Conservation (phyloP, 495 filamentous ascomycete genomes). For the Collariella sp. region DNA sequence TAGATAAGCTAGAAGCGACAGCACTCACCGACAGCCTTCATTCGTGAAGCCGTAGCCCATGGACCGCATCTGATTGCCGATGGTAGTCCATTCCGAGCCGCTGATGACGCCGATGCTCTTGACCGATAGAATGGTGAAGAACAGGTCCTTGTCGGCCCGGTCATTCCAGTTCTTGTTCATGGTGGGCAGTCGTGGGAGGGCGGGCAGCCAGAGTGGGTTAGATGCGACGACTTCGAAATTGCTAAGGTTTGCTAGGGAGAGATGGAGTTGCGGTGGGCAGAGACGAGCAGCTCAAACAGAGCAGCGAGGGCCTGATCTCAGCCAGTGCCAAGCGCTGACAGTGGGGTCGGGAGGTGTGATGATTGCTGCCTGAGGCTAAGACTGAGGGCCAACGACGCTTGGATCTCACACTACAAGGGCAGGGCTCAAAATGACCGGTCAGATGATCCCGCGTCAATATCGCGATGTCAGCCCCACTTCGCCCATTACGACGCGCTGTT, state of each 20-base stretch:
- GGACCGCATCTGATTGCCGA: constrained; percentile 43
- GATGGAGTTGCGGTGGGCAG: constrained; percentile 17
- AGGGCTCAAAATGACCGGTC: constrained; percentile 11
- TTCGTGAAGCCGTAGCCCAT: constrained; percentile 47
- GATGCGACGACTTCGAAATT: constrained; percentile 18
- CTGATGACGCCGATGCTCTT: constrained; percentile 49
- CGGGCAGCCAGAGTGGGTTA: constrained; percentile 11
- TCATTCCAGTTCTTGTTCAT: constrained; percentile 45
- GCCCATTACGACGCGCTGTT: constrained; percentile 23
- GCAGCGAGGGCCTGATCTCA: constrained; percentile 11
- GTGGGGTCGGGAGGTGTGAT: background rate
- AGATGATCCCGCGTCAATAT: constrained; percentile 28
- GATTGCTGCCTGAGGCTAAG: constrained; percentile 7
- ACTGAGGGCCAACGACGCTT: background rate
- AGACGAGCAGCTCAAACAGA: constrained; percentile 18
- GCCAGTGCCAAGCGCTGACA: constrained; percentile 2
- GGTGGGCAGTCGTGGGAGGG: constrained; percentile 1
- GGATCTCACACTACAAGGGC: background rate
- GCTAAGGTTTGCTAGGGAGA: constrained; percentile 30
- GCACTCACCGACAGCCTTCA: constrained; percentile 45
- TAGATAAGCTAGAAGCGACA: constrained; percentile 5
- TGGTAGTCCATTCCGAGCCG: constrained; percentile 44
- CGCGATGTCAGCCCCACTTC: constrained; percentile 21
- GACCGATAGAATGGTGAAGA: constrained; percentile 47
- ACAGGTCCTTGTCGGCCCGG: constrained; percentile 45